phyloP scores from a whole-genome alignment of 495 filamentous ascomycete species.

The Talaromyces stipitatus region DNA sequence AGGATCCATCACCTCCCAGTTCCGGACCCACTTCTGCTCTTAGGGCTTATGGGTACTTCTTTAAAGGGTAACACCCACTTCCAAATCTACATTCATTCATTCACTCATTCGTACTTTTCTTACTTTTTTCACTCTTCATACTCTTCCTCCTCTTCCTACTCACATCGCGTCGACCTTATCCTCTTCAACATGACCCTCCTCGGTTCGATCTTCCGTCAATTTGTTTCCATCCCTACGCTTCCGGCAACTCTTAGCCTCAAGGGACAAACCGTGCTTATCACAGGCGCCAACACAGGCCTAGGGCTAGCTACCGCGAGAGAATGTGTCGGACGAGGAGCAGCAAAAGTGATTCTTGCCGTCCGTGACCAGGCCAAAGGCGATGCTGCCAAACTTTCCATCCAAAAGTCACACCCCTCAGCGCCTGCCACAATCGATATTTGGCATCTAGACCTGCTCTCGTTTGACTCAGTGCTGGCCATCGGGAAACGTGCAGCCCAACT shows the following conservation, averaged over 20 bases:
- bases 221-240: neutral
- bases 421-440: neutral
- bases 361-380: conserved; percentile 8
- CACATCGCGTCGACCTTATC: neutral
- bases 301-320: conserved; percentile 12
- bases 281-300: conserved; percentile 19
- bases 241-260: neutral
- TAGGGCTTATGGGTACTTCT: too few relatives aligned
- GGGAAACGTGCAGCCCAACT: conserved; percentile 10
- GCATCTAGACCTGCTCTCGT: neutral
- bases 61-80: too few relatives aligned
- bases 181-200: neutral
- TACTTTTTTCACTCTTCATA: too few relatives aligned
- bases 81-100: too few relatives aligned
- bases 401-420: neutral
- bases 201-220: neutral
- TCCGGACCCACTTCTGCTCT: neutral
- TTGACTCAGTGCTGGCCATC: neutral
- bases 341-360: conserved; percentile 13
- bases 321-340: conserved; percentile 6
- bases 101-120: too few relatives aligned
- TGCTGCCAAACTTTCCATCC: neutral
- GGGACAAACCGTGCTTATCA: conserved; percentile 15
- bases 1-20: neutral
- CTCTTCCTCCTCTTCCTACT: neutral